phyloP scores from a whole-genome alignment of 2,329 filamentous ascomycete genomes.

The Colletotrichum sp. region DNA sequence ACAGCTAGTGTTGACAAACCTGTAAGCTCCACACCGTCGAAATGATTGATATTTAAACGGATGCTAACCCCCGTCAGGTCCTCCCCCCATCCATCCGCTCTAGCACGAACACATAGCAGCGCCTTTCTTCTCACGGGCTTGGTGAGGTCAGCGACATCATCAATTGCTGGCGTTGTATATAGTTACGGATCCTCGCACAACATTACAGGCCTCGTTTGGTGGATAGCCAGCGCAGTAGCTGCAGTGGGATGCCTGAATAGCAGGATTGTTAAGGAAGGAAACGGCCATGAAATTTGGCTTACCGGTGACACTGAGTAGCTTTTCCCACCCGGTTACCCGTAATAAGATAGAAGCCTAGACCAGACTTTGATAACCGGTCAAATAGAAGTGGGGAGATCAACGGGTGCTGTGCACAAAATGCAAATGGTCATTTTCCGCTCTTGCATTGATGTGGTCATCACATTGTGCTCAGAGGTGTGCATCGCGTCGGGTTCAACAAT shows the following conservation, averaged over 20 bases:
- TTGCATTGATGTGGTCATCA: too few species aligned
- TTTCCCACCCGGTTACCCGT: neutral
- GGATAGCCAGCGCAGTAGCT: constrained; percentile 3
- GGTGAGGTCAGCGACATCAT: neutral
- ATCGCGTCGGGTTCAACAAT: neutral
- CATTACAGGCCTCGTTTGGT: constrained; percentile 1
- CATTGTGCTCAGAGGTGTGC: too few species aligned
- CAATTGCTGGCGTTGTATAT: neutral
- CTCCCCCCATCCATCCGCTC: constrained; percentile 3
- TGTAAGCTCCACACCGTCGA: neutral
- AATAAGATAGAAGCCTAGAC: neutral
- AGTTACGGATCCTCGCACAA: constrained; percentile 7
- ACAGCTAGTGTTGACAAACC: constrained; percentile 1
- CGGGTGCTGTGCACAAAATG: accelerated
- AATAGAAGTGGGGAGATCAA: neutral
- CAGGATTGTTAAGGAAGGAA: constrained; percentile 3
- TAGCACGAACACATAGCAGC: constrained; percentile 5
- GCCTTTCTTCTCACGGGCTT: constrained; percentile 4
- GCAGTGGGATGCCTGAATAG: neutral
- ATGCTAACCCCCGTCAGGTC: neutral
- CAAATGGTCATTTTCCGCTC: neutral
- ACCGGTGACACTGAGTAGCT: neutral
- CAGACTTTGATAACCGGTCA: neutral
- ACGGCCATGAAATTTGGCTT: constrained; percentile 8
- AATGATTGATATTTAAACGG: too few species aligned